These are phyloP conservation scores for Coprinopsis sp. DNA, from an alignment of 768 basidiomycete species.

Conservation along the genomic window DNA sequence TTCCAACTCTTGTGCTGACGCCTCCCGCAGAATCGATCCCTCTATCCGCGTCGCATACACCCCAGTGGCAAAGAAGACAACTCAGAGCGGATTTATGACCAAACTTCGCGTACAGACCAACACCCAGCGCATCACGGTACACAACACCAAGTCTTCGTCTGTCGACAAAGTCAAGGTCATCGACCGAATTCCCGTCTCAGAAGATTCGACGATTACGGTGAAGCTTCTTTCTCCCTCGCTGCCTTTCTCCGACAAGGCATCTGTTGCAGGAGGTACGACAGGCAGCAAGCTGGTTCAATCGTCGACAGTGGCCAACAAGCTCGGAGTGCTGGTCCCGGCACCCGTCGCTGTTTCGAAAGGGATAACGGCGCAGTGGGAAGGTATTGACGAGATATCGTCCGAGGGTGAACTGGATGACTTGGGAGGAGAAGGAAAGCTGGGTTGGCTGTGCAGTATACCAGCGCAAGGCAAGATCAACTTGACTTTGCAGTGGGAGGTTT, in stretches of 20 bases:
- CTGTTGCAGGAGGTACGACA: neutral
- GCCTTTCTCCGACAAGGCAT: neutral
- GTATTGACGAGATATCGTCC: conserved; percentile 21
- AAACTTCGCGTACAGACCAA: conserved; percentile 28
- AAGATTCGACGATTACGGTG: conserved; percentile 34
- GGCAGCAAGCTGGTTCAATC: neutral
- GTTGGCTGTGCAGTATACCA: conserved; percentile 27
- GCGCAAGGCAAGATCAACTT: conserved; percentile 27
- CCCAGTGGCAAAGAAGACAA: conserved; percentile 28
- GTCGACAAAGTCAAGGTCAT: conserved; percentile 32
- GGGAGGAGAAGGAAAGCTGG: conserved; percentile 31
- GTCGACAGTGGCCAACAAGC: conserved; percentile 4
- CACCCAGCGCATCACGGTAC: conserved; percentile 34
- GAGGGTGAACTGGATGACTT: conserved; percentile 17
- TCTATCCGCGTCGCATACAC: conserved; percentile 39
- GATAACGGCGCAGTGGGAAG: conserved; percentile 35
- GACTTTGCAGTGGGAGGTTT: conserved; percentile 36
- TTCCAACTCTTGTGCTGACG: neutral
- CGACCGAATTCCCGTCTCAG: conserved; percentile 38
- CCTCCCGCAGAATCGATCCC: conserved; percentile 28
- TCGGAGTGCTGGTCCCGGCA: conserved; percentile 6
- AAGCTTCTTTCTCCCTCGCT: conserved; percentile 33
- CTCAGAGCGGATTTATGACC: conserved; percentile 29
- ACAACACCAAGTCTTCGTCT: conserved; percentile 33
- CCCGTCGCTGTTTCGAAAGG: conserved; percentile 22